phyloP scores from a whole-genome alignment of 257 asterid species.

The Eustoma russellianum region DNA sequence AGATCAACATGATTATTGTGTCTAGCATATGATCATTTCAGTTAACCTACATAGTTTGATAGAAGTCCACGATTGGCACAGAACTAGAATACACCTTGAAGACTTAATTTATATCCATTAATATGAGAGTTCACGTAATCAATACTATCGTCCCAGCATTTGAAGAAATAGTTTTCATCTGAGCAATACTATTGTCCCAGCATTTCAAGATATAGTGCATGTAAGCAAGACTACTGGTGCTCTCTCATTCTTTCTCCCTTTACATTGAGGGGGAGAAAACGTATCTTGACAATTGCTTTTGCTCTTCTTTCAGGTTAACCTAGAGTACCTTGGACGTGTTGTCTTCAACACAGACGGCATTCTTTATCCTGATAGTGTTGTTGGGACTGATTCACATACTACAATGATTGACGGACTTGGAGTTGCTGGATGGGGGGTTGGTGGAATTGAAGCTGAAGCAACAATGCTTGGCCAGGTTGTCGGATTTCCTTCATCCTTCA shows the following conservation, averaged over 20 bases:
- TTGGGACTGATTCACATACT: constrained; percentile 94
- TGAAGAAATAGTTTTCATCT: too few species aligned
- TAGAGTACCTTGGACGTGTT: constrained; percentile 90
- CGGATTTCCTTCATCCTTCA: background rate
- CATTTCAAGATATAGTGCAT: too few species aligned
- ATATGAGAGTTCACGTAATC: too few species aligned
- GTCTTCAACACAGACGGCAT: constrained; percentile 75
- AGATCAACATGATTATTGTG: too few species aligned
- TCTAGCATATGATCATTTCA: too few species aligned
- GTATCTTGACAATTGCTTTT: background rate
- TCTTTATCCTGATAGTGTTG: constrained; percentile 94
- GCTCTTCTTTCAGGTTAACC: constrained; percentile 57
- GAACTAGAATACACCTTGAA: too few species aligned
- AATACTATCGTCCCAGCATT: too few species aligned
- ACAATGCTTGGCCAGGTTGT: constrained; percentile 97
- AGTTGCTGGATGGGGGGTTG: constrained; percentile 99
- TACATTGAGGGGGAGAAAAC: background rate
- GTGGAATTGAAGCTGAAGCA: constrained; percentile 98
- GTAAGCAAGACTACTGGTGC: too few species aligned
- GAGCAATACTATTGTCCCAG: too few species aligned
- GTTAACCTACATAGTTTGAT: too few species aligned
- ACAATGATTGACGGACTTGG: constrained; percentile 97
- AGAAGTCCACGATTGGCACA: too few species aligned
- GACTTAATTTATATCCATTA: too few species aligned
- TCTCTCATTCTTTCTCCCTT: background rate